These are phyloP conservation scores for Daldinia sp. DNA, from an alignment of 2,329 filamentous ascomycete species.

Conservation along the genomic window DNA sequence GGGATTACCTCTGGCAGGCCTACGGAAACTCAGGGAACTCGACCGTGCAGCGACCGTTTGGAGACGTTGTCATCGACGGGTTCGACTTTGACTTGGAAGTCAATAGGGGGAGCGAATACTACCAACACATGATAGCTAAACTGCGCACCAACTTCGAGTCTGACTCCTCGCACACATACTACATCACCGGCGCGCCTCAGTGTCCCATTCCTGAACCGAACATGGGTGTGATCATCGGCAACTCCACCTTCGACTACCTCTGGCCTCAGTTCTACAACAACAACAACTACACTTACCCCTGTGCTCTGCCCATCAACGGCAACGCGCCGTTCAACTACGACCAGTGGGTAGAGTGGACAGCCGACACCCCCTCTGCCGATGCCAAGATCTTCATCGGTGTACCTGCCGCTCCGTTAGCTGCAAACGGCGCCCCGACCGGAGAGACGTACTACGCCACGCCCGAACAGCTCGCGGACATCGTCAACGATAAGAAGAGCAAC, in stretches of 20 bases:
- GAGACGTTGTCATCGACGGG: slow-evolving; percentile 52
- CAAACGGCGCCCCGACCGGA: slow-evolving; percentile 52
- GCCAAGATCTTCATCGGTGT: slow-evolving; percentile 57
- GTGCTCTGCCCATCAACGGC: slow-evolving; percentile 53
- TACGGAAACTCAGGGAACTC: slow-evolving; percentile 56
- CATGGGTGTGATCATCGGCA: slow-evolving; percentile 55
- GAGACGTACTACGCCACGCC: slow-evolving; percentile 54
- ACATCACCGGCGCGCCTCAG: slow-evolving; percentile 63
- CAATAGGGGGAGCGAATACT: slow-evolving; percentile 52
- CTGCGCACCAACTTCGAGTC: slow-evolving; percentile 53
- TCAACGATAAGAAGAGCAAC: slow-evolving; percentile 48
- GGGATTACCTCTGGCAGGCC: slow-evolving; percentile 59
- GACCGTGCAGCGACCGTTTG: slow-evolving; percentile 58
- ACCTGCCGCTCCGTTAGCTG: slow-evolving; percentile 53
- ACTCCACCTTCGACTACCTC: slow-evolving; percentile 57
- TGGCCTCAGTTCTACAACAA: slow-evolving; percentile 65
- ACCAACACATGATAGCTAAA: slow-evolving; percentile 50
- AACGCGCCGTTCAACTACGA: slow-evolving; percentile 55
- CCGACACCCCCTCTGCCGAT: slow-evolving; percentile 49
- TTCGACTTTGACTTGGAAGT: slow-evolving; percentile 57
- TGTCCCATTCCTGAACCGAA: slow-evolving; percentile 60
- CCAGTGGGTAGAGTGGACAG: slow-evolving; percentile 52
- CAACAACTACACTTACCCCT: slow-evolving; percentile 48
- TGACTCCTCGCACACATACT: slow-evolving; percentile 54
- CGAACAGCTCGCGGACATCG: slow-evolving; percentile 49